Evolutionary conservation across 352 stramenopile species (phyloP).

Genomic region (Ophiocytium majus): DNA sequence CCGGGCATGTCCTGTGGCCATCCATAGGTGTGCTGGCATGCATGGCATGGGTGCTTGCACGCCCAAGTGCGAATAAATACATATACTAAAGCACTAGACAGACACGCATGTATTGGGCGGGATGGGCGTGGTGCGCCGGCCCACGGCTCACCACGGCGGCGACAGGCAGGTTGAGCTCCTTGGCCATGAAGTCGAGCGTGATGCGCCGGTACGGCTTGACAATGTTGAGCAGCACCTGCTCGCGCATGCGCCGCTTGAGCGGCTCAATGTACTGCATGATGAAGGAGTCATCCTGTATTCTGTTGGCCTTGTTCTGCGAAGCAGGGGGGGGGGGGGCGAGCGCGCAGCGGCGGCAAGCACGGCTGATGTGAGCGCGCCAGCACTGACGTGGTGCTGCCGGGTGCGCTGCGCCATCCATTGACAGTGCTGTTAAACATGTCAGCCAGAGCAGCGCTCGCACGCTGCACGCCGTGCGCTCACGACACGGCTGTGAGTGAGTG

Average conservation of each 20-base stretch:
- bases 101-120: no score
- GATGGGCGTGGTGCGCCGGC: no score
- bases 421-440: no score
- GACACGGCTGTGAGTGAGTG: no score
- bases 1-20: no score
- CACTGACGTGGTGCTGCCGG: no score
- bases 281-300: conserved; percentile 82
- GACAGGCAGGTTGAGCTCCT: conserved; percentile 27
- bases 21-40: no score
- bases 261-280: conserved; percentile 85
- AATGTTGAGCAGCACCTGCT: conserved; percentile 76
- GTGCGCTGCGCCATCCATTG: no score
- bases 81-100: no score
- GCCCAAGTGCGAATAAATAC: background rate
- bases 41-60: background rate
- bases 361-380: background rate
- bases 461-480: no score
- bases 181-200: conserved; percentile 43
- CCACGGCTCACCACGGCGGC: conserved; percentile 7
- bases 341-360: background rate
- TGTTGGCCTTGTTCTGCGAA: conserved; percentile 64
- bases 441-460: no score
- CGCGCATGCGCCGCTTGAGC: conserved; percentile 78
- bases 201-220: conserved; percentile 56
- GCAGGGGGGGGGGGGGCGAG: no score